These are phyloP conservation scores for Citrus australasica DNA, from an alignment of 345 rosid species.

Conservation along the genomic window DNA sequence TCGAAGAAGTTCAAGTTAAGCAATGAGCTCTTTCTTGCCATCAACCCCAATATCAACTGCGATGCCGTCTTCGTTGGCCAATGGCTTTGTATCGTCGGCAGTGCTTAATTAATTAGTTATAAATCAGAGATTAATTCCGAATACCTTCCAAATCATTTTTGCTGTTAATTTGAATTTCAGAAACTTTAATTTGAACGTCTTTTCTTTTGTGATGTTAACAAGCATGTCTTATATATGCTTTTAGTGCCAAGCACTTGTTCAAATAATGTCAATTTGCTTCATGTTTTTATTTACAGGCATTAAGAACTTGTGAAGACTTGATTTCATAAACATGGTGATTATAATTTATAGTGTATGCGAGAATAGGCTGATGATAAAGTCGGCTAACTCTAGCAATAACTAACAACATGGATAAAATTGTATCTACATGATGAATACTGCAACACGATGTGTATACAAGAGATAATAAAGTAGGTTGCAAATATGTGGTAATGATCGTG, in stretches of 20 bases:
- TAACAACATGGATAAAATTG: no score
- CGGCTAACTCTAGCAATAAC: no score
- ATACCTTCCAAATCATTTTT: background rate
- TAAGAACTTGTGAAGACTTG: no score
- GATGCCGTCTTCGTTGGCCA: slow-evolving; percentile 26
- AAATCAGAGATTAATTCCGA: background rate
- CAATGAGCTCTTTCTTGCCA: background rate
- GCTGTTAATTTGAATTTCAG: background rate
- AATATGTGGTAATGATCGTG: no score
- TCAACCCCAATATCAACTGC: slow-evolving; percentile 39
- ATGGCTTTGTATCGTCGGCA: slow-evolving; percentile 35
- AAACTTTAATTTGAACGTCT: background rate
- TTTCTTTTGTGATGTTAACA: background rate
- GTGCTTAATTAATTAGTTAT: background rate
- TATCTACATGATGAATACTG: no score
- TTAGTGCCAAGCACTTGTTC: background rate
- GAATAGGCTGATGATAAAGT: no score
- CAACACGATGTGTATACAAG: no score
- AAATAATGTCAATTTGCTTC: background rate
- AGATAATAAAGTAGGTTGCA: no score
- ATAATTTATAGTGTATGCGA: no score
- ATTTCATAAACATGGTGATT: no score
- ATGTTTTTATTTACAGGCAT: no score
- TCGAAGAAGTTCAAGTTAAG: background rate
- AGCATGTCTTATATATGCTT: background rate